Conservation (phyloP, 2,329 filamentous ascomycete genomes). For the Lasiodiplodia gonubiensis region DNA sequence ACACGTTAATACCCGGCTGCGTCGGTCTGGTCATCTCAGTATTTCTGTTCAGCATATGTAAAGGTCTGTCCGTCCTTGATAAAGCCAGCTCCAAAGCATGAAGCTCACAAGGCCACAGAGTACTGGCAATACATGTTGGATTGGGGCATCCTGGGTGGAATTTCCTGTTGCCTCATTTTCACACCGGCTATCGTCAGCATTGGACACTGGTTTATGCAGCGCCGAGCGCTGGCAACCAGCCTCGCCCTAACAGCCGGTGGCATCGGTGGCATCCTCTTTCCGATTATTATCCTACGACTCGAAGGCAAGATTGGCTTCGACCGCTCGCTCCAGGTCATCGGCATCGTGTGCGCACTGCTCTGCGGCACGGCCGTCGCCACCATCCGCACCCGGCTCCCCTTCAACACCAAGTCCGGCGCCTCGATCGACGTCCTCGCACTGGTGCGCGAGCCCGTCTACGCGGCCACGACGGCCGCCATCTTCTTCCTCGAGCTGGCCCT, state of each 20-base stretch:
- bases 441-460: slow-evolving; percentile 18
- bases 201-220: slow-evolving; percentile 48
- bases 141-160: slow-evolving; percentile 47
- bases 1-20: slow-evolving; percentile 40
- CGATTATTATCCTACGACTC: slow-evolving; percentile 42
- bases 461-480: slow-evolving; percentile 10
- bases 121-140: slow-evolving; percentile 53
- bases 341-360: slow-evolving; percentile 44
- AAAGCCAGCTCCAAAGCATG: neutral
- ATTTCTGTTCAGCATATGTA: slow-evolving; percentile 41
- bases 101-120: slow-evolving; percentile 30
- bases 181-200: slow-evolving; percentile 45
- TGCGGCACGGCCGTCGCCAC: slow-evolving; percentile 42
- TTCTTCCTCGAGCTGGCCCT: slow-evolving; percentile 27
- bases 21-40: slow-evolving; percentile 40
- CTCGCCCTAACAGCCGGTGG: slow-evolving; percentile 48
- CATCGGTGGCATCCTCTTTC: slow-evolving; percentile 45
- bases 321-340: slow-evolving; percentile 49
- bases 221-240: slow-evolving; percentile 46
- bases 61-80: slow-evolving; percentile 29
- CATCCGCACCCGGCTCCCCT: slow-evolving; percentile 38
- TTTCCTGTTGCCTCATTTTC: slow-evolving; percentile 47
- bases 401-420: slow-evolving; percentile 12
- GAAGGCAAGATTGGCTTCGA: slow-evolving; percentile 44
- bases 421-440: slow-evolving; percentile 21